Base-by-base conservation (phyloP, 306 rosid species). In the Canavalia ensiformis region DNA sequence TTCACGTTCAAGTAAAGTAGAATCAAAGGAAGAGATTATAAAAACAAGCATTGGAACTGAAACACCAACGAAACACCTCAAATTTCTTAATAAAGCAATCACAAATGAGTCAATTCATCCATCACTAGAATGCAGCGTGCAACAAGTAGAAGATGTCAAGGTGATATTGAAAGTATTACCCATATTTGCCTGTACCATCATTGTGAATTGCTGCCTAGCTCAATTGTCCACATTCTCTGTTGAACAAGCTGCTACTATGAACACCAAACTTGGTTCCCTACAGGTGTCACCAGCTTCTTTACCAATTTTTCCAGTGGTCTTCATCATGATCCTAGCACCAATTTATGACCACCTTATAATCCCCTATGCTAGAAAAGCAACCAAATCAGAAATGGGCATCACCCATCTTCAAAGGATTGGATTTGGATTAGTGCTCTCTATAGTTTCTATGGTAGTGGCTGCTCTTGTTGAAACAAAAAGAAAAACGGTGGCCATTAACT, bases 251-350 rank as follows among this genome's bases (percentile, higher is more conserved):
- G 90, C 96, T 0, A 86, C 99, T 6, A 95, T 95, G 99, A 49
- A 95, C 90, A 95, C 98, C 73, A 90, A 90, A 42, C 89, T 95
- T 3, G 91, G 97, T 74, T 84, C 96, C 69, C 72, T 95, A 1
- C 90, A 87, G 44, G 90, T 95, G n/a, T 97, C 99, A 1, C 98
- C 98, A 3, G 97, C 98, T 41, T 95, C 99, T 1, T 83, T 95
- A 67, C 98, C 99, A 41, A n/a, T 95, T 58, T 95, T 95, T 41
- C 99, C 99, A 0, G 94, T 93, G 6, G 71, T 91, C 72, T 95
- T 94, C 83, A 91, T 95, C 86, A 90, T 95, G 74, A 82, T 90
- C 86, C 81, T 95, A 2, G 97, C 97, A 2, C 99, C 99, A 0
- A 51, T 91, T 12, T 95, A 95, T 49, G 97, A 95, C 86, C 94